Evolutionary conservation across 1,139 yeast species (phyloP).

Genomic region (Pichia sp.): DNA sequence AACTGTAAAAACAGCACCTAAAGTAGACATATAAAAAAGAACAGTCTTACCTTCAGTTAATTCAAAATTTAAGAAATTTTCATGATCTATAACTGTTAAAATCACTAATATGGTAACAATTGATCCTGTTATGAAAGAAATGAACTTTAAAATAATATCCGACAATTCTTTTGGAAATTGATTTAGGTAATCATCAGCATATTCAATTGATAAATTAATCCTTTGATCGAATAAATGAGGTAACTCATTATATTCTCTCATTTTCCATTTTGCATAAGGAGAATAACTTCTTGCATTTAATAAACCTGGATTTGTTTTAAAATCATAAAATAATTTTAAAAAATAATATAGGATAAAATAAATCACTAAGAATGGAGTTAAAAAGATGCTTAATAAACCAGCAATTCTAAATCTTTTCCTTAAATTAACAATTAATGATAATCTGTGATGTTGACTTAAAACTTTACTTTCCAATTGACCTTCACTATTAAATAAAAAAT

Average conservation of each 20-base stretch:
- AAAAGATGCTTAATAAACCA: slow-evolving; percentile 71
- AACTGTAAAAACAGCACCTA: slow-evolving; percentile 55
- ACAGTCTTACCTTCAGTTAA: slow-evolving; percentile 75
- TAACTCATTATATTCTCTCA: slow-evolving; percentile 88
- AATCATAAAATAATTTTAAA: slow-evolving; percentile 88
- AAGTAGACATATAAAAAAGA: slow-evolving; percentile 76
- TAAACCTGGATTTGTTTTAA: slow-evolving; percentile 80
- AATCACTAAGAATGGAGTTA: slow-evolving; percentile 80
- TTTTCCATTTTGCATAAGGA: slow-evolving; percentile 91
- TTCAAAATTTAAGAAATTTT: slow-evolving; percentile 84
- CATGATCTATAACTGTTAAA: slow-evolving; percentile 85
- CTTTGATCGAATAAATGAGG: slow-evolving; percentile 82
- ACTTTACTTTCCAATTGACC: slow-evolving; percentile 79
- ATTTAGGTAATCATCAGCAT: slow-evolving; percentile 77
- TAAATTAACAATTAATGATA: slow-evolving; percentile 61
- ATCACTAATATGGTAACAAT: slow-evolving; percentile 82
- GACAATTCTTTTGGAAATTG: slow-evolving; percentile 88
- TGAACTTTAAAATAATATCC: slow-evolving; percentile 53
- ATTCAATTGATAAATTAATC: slow-evolving; percentile 65
- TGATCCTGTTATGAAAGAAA: slow-evolving; percentile 81
- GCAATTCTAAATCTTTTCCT: slow-evolving; percentile 78
- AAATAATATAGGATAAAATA: slow-evolving; percentile 80
- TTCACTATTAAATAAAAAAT: slow-evolving; percentile 73
- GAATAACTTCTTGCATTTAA: slow-evolving; percentile 86
- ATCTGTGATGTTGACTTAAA: slow-evolving; percentile 66